Base-by-base conservation (phyloP, 2,329 filamentous ascomycete species). In the Claviceps capensis region DNA sequence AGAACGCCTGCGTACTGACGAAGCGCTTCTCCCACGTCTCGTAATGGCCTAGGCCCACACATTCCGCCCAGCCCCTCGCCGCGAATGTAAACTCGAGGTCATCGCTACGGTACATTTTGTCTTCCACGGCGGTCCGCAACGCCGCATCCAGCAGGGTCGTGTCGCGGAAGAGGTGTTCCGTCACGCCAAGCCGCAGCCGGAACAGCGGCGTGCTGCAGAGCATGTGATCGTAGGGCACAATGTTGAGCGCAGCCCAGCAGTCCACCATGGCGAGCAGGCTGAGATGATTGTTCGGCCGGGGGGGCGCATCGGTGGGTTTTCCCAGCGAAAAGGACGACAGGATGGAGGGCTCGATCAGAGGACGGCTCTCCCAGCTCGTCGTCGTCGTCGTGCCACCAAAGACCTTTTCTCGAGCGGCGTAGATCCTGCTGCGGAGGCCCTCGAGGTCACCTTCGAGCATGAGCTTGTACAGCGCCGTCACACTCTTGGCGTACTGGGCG, bases 171-270 rank as follows among this genome's bases (percentile, higher is more conserved):
- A 98, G 76, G 65, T 95, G 91, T 70, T 98, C 93, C 1, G 90
- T 91, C n/a, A 96, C 94, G 52, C 93, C 93, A 37, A 98, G 79
- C 81, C 93, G 96, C 57, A 98, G 81, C 49, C 93, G 86, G 74
- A 98, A 98, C 47, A 97, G 80, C 72, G 93, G 93, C 41, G 93
- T 98, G 51, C 89, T 95, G 72, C 93, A 98, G 59, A 98, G 94
- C 90, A 98, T 98, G 73, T 98, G 94, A 69, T 98, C 91, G 67
- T 98, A 98, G 0, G 93, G 93, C 47, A 94, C 86, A 61, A 96
- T 98, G 37, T 83, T 86, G 46, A 97, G 77, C 59, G 88, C 87
- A 64, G 87, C 93, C 93, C 93, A 98, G 70, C 91, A 97, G 71
- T 98, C 93, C 44, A 97, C 94, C 81, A 98, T 98, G 47, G 90